These are phyloP conservation scores for Brassica nigra DNA, from an alignment of 345 rosid genomes.

Conservation along the genomic window DNA sequence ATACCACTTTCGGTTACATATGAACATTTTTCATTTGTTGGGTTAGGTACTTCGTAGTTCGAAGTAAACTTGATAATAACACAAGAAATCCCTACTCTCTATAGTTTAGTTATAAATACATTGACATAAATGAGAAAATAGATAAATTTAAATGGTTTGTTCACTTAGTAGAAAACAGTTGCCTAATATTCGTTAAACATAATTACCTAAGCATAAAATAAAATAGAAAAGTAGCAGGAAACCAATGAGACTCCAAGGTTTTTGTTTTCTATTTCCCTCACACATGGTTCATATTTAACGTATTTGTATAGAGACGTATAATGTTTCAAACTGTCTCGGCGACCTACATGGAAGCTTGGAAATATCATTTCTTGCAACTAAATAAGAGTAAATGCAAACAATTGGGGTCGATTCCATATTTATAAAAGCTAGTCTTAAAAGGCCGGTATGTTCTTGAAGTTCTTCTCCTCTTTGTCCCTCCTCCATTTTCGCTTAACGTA, in stretches of 20 bases:
- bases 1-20: constrained; percentile 15
- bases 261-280: background rate
- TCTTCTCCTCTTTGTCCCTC: background rate
- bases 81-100: constrained; percentile 6
- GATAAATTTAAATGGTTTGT: constrained; percentile 10
- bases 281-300: background rate
- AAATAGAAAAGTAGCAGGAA: background rate
- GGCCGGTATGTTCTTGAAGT: constrained; percentile 18
- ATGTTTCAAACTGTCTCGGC: background rate
- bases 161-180: constrained; percentile 16
- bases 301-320: background rate
- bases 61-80: constrained; percentile 21
- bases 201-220: constrained; percentile 2
- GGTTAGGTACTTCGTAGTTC: constrained; percentile 25
- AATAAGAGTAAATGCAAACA: constrained; percentile 20
- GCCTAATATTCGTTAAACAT: constrained; percentile 29
- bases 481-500: background rate
- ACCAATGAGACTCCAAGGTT: background rate
- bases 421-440: constrained; percentile 23
- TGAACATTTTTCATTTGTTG: constrained; percentile 19
- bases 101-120: constrained; percentile 1
- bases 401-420: constrained; percentile 24
- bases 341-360: background rate
- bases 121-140: constrained; percentile 12
- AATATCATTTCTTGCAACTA: background rate